A percentile compares a stretch with the other conserved stretches of the same genome.
These are phyloP conservation scores for Acer negundo DNA, from an alignment of 345 rosid species.

Conservation along the genomic window DNA sequence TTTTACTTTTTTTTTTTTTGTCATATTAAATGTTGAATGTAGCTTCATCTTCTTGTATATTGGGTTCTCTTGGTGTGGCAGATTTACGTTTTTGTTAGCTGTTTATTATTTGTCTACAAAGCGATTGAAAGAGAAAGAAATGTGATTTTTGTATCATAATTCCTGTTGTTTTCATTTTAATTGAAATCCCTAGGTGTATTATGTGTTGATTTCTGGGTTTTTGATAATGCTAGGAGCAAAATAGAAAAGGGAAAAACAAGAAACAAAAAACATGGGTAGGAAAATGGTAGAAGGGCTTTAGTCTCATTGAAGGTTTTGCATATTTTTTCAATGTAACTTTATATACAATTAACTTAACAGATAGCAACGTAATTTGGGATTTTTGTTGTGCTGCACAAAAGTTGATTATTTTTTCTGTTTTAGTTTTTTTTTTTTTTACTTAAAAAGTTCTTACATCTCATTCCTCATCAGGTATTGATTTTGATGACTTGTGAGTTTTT, in stretches of 20 bases:
- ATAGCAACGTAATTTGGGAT: background rate
- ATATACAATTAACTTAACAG: background rate
- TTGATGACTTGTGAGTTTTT: conserved; percentile 5
- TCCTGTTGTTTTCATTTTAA: too few species aligned
- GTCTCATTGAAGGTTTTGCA: background rate
- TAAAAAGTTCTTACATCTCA: background rate
- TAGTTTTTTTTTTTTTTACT: background rate
- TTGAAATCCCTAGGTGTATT: background rate
- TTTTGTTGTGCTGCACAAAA: conserved; percentile 1
- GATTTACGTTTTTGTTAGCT: too few species aligned
- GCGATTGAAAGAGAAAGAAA: too few species aligned
- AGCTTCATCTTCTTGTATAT: too few species aligned
- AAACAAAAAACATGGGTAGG: background rate
- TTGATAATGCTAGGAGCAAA: conserved; percentile 5
- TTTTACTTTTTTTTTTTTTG: background rate
- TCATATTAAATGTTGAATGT: background rate
- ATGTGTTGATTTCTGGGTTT: background rate
- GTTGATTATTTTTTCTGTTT: background rate
- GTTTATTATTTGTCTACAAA: too few species aligned
- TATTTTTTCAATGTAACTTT: too few species aligned
- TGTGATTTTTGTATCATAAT: too few species aligned
- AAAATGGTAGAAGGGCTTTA: background rate
- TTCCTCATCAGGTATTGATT: background rate
- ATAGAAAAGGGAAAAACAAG: background rate
- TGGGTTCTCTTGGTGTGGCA: too few species aligned